These are phyloP conservation scores for Cinnamomum chago DNA, from an alignment of 164 flowering plant species.

Conservation along the genomic window DNA sequence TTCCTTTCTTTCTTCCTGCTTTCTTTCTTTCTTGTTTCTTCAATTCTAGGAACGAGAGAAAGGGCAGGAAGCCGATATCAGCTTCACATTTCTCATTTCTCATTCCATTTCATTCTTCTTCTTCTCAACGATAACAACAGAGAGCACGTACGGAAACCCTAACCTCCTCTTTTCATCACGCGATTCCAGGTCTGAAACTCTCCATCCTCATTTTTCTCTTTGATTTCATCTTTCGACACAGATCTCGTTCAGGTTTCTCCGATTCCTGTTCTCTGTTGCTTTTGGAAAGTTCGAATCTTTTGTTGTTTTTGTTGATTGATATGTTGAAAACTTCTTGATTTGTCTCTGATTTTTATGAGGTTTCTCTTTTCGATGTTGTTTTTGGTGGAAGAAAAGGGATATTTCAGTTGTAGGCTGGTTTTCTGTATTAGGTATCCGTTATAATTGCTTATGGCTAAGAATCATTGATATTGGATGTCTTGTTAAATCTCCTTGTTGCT, in stretches of 20 bases:
- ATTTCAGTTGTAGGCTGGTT: no score
- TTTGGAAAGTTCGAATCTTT: no score
- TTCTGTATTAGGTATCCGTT: no score
- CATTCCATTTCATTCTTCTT: not conserved
- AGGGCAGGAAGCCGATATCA: not conserved
- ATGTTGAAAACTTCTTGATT: no score
- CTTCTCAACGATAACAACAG: no score
- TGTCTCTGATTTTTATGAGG: no score
- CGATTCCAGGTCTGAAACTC: not conserved
- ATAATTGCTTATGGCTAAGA: no score
- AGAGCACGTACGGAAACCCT: not conserved
- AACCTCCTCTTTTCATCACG: not conserved
- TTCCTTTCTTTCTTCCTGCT: not conserved
- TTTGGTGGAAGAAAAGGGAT: no score
- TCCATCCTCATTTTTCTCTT: not conserved
- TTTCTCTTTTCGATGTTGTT: no score
- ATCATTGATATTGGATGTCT: no score
- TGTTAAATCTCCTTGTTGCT: no score
- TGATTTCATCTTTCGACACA: not conserved
- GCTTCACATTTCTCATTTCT: not conserved
- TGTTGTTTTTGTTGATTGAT: no score
- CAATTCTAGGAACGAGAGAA: not conserved
- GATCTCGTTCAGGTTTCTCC: not conserved
- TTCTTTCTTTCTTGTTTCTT: not conserved
- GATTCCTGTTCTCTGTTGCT: not conserved